Percentiles rank a stretch among this genome's conserved stretches.
Evolutionary conservation across 352 stramenopile genomes (phyloP).

Genomic region (Pythium brassicae): DNA sequence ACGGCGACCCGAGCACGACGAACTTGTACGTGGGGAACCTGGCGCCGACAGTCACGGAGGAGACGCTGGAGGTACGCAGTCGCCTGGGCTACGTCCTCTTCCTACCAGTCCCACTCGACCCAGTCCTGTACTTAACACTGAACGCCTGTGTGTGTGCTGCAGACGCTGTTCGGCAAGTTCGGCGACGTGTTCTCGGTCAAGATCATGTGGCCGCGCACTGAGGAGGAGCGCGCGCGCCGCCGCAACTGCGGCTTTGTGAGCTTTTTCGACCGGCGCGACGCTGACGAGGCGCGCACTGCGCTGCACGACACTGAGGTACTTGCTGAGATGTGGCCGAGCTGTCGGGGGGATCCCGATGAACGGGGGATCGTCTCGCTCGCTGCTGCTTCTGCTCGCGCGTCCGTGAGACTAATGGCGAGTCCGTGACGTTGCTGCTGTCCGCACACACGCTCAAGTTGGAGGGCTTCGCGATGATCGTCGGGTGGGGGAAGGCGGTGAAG

Average conservation of each 20-base stretch:
- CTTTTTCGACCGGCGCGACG: constrained; percentile 84
- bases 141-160: not conserved
- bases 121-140: not conserved
- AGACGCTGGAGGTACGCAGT: constrained; percentile 60
- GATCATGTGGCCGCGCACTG: constrained; percentile 97
- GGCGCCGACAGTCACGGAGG: constrained; percentile 90
- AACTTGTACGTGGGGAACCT: constrained; percentile 96
- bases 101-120: not conserved
- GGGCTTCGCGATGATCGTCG: constrained; percentile 68
- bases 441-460: constrained; percentile 39
- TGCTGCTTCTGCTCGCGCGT: not conserved
- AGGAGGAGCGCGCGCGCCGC: constrained; percentile 88
- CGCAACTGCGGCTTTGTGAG: constrained; percentile 95
- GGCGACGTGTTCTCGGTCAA: constrained; percentile 95
- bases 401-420: constrained; percentile 4
- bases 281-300: constrained; percentile 72
- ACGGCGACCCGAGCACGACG: constrained; percentile 83
- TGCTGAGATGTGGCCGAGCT: not conserved
- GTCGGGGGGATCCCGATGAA: not conserved
- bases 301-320: constrained; percentile 70
- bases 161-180: constrained; percentile 85
- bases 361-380: too few species aligned
- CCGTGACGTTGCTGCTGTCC: constrained; percentile 9
- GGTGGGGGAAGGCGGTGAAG: constrained; percentile 79
- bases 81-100: too few species aligned